phyloP scores from a whole-genome alignment of 306 rosid genomes.

The Herpetospermum pedunculosum region DNA sequence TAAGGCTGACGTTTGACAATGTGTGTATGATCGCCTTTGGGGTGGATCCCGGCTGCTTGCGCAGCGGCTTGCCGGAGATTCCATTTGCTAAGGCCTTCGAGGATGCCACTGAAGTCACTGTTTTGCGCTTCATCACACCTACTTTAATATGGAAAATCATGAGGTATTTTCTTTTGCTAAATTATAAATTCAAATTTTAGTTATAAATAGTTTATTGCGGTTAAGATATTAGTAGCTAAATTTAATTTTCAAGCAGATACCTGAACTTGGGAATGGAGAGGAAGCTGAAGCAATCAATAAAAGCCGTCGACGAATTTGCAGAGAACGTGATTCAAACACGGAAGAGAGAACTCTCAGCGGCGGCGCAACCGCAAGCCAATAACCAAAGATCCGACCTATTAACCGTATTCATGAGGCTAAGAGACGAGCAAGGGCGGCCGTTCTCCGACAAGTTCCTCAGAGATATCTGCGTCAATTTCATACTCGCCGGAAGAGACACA shows the following conservation, averaged over 20 bases:
- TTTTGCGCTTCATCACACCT: slow-evolving; percentile 60
- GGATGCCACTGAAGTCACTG: slow-evolving; percentile 72
- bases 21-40: slow-evolving; percentile 93
- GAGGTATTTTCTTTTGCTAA: slow-evolving; percentile 20
- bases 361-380: neutral
- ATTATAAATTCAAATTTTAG: neutral
- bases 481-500: slow-evolving; percentile 90
- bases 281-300: slow-evolving; percentile 43
- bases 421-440: slow-evolving; percentile 49
- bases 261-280: slow-evolving; percentile 55
- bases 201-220: neutral
- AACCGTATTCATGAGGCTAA: slow-evolving; percentile 58
- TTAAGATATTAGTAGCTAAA: too few relatives aligned
- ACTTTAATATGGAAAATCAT: slow-evolving; percentile 48
- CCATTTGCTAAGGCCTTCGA: slow-evolving; percentile 85
- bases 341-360: slow-evolving; percentile 36
- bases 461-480: slow-evolving; percentile 88
- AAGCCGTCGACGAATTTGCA: slow-evolving; percentile 69
- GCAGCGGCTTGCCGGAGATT: slow-evolving; percentile 36
- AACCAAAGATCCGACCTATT: slow-evolving; percentile 40
- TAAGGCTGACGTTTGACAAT: slow-evolving; percentile 78
- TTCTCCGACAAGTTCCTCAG: slow-evolving; percentile 73
- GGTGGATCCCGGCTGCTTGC: slow-evolving; percentile 78
- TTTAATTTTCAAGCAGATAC: slow-evolving; percentile 3
- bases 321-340: slow-evolving; percentile 56